Evolutionary conservation across 2,329 filamentous ascomycete genomes (phyloP).

Genomic region (Dothistroma septosporum): DNA sequence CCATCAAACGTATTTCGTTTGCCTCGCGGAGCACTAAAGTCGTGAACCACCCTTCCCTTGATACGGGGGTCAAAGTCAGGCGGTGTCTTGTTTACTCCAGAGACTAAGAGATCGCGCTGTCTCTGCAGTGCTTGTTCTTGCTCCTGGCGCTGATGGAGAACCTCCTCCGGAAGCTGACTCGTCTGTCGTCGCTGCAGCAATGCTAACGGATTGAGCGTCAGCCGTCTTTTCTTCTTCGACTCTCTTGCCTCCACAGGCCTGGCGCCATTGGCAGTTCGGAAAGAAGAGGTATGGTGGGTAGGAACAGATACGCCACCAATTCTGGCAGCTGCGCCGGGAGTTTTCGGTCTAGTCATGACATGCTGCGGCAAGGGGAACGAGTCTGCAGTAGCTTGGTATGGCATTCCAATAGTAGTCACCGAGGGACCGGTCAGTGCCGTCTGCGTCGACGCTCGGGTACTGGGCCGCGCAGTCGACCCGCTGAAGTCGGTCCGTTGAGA

Average conservation of each 20-base stretch:
- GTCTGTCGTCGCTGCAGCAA: conserved; percentile 56
- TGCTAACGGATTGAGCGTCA: conserved; percentile 57
- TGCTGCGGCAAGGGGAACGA: conserved; percentile 33
- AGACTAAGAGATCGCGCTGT: conserved; percentile 49
- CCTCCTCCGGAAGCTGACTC: conserved; percentile 33
- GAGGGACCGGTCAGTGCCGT: conserved; percentile 13
- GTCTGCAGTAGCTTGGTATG: conserved; percentile 29
- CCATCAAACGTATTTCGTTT: conserved; percentile 26
- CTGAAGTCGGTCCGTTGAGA: conserved; percentile 23
- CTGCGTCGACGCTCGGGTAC: conserved; percentile 22
- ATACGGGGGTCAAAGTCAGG: conserved; percentile 62
- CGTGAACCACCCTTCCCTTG: conserved; percentile 59
- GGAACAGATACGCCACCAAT: conserved; percentile 35
- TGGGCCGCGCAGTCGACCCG: conserved; percentile 25
- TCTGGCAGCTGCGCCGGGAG: conserved; percentile 26
- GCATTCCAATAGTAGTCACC: conserved; percentile 29
- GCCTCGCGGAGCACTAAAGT: conserved; percentile 59
- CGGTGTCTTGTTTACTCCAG: conserved; percentile 48
- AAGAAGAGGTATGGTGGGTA: conserved; percentile 30
- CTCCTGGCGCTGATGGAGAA: conserved; percentile 20
- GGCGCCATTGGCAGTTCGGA: conserved; percentile 10
- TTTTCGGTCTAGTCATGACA: conserved; percentile 32
- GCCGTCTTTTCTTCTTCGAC: conserved; percentile 31
- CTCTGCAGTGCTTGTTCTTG: conserved; percentile 43
- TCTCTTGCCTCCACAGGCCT: conserved; percentile 31